Evolutionary conservation across 2,329 filamentous ascomycete species (phyloP).

Genomic region (Teratosphaeria epicoccoides): DNA sequence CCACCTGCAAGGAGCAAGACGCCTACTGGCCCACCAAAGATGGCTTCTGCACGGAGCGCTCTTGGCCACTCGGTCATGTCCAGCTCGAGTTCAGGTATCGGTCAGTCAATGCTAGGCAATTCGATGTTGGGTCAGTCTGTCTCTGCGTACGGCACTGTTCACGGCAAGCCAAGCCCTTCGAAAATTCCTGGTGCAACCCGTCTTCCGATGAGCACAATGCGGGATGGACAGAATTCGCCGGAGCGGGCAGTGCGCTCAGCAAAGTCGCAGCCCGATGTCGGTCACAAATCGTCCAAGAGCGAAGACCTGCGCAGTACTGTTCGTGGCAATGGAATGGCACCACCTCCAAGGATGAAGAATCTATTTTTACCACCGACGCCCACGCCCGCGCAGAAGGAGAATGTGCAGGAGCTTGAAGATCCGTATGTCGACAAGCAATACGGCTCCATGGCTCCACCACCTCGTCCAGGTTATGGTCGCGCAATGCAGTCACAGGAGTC

Average conservation of each 20-base stretch:
- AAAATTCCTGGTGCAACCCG: slow-evolving; percentile 54
- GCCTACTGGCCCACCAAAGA: slow-evolving; percentile 20
- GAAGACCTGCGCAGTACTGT: slow-evolving; percentile 33
- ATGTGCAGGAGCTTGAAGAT: slow-evolving; percentile 57
- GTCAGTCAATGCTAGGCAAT: slow-evolving; percentile 11
- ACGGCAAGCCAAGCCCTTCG: slow-evolving; percentile 43
- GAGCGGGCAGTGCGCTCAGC: slow-evolving; percentile 50
- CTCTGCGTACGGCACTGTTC: slow-evolving; percentile 12
- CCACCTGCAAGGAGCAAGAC: slow-evolving; percentile 36
- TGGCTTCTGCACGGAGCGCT: slow-evolving; percentile 24
- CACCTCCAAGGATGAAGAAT: slow-evolving; percentile 88
- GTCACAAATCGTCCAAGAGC: slow-evolving; percentile 21
- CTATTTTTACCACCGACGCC: slow-evolving; percentile 49
- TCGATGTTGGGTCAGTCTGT: slow-evolving; percentile 28
- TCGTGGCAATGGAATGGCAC: slow-evolving; percentile 42
- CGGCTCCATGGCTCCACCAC: slow-evolving; percentile 16
- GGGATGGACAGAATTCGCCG: slow-evolving; percentile 67
- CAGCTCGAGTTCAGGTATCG: slow-evolving; percentile 2
- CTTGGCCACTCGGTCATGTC: slow-evolving; percentile 13
- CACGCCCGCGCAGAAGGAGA: slow-evolving; percentile 33
- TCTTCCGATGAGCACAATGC: slow-evolving; percentile 57
- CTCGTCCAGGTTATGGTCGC: slow-evolving; percentile 9
- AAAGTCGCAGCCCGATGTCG: slow-evolving; percentile 8
- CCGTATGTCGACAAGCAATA: slow-evolving; percentile 59
- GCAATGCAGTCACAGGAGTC: slow-evolving; percentile 8